Evolutionary conservation across 306 rosid genomes (phyloP), one percentile per base, ranked within the genome.

Genomic region (Cucurbita ficifolia): DNA sequence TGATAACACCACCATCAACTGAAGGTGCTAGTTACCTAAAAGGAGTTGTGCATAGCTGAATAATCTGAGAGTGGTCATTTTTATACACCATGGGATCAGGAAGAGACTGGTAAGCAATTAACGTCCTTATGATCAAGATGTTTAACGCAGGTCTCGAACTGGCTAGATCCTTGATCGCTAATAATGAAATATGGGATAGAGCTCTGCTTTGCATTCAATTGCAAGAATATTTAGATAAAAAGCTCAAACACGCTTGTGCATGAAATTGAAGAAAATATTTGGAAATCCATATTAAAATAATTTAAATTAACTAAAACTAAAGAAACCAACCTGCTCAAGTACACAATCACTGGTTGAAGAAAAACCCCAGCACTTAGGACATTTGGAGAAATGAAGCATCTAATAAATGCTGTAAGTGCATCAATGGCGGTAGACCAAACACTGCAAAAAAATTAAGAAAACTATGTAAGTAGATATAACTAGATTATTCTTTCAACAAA

Each of bases 381-480:
- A 80, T 83, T 77, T 57, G 85, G 79, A 78, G 88, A 79, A 82
- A 89, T 80, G 74, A 89, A 94, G 87, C 97, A 91, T 72, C 83
- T 86, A 81, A 89, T 69, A 79, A 94, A 94, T 45, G 99, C 86
- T 7, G 95, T 83, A 55, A 94, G 97, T 13, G 97, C 97, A 83
- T 89, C 92, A 78, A 91, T 81, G 60, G 99, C 99, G 17, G 95
- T 88, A 81, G 99, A 87, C 97, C 95, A 94, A 81, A 94, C 92
- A 35, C 98, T 94, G 82, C 86, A 82, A 84, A 81, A 59, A 58
- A 33, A 60, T 33, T 42, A 48, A 72, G 58, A 72, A 38, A 18
- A 18, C 43, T 52, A 65, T 42, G 35, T 65, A 65, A 38, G 53
- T 42, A 65, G 72, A 19, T 19, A 43, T 6, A 46, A 68, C 73